A percentile compares a stretch with the other conserved stretches of the same genome.
These are phyloP conservation scores for Lichtheimia hyalospora DNA, from an alignment of 371 early-diverging fungal genomes.

Conservation along the genomic window DNA sequence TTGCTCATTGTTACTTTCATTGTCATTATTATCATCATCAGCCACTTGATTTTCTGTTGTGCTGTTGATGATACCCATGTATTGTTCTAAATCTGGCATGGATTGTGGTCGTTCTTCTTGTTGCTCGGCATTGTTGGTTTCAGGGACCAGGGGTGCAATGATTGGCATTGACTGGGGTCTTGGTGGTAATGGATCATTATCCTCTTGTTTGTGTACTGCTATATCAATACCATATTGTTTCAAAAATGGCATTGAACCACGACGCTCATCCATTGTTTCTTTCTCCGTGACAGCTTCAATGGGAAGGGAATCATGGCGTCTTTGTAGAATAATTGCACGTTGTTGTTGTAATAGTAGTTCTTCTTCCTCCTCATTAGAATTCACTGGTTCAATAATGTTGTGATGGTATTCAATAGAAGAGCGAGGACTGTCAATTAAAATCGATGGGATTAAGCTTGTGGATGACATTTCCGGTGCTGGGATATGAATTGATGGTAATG, in stretches of 20 bases:
- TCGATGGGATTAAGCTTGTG: neutral
- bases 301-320: no score
- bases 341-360: no score
- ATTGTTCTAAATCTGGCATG: neutral
- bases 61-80: neutral
- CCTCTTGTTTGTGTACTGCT: no score
- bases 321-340: no score
- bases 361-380: neutral
- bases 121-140: neutral
- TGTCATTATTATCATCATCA: no score
- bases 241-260: no score
- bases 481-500: no score
- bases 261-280: no score
- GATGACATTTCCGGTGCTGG: neutral
- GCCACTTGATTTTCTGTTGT: no score
- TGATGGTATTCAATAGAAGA: neutral
- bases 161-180: neutral
- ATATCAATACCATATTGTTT: no score
- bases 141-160: neutral
- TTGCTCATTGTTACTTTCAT: no score
- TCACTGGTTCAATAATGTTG: neutral
- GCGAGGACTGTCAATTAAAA: neutral
- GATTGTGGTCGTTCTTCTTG: neutral
- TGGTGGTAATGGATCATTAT: neutral
- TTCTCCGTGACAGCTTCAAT: no score